These are phyloP conservation scores for Quercus mongolica DNA, from an alignment of 306 rosid genomes.

Conservation along the genomic window DNA sequence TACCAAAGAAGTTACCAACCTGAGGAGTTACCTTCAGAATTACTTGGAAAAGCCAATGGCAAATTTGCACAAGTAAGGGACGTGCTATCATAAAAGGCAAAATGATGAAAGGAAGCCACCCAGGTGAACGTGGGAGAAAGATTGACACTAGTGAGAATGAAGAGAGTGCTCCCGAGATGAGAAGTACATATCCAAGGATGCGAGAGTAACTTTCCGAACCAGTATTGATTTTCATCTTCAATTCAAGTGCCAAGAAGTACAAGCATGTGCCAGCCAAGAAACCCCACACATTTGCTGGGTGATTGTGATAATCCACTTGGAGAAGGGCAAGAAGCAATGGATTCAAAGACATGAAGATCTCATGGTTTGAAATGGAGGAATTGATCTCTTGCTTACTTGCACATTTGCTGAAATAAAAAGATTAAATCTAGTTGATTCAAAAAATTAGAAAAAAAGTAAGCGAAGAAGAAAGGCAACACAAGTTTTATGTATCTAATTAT, in stretches of 20 bases:
- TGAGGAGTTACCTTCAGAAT: too few relatives aligned
- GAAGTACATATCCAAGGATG: conserved; percentile 2
- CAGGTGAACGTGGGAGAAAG: background rate
- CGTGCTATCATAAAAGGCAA: background rate
- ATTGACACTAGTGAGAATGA: conserved; percentile 5
- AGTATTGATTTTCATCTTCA: background rate
- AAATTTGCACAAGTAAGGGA: too few relatives aligned
- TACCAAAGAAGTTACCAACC: too few relatives aligned
- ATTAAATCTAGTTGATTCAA: too few relatives aligned
- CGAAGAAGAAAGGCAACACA: too few relatives aligned
- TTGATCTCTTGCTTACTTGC: background rate
- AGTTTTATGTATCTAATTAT: too few relatives aligned
- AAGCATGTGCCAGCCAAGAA: background rate
- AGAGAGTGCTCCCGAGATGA: conserved; percentile 2
- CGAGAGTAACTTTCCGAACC: background rate
- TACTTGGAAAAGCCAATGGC: too few relatives aligned
- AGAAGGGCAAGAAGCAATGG: background rate
- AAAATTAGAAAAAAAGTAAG: too few relatives aligned
- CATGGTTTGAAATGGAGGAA: conserved; percentile 14
- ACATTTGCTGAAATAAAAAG: too few relatives aligned
- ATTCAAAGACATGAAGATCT: conserved; percentile 9
- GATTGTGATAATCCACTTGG: too few relatives aligned
- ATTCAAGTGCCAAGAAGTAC: background rate
- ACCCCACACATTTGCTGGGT: background rate
- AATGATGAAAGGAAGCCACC: background rate